Conservation (phyloP, 129 eudicot genomes). For the Arctium minus region DNA sequence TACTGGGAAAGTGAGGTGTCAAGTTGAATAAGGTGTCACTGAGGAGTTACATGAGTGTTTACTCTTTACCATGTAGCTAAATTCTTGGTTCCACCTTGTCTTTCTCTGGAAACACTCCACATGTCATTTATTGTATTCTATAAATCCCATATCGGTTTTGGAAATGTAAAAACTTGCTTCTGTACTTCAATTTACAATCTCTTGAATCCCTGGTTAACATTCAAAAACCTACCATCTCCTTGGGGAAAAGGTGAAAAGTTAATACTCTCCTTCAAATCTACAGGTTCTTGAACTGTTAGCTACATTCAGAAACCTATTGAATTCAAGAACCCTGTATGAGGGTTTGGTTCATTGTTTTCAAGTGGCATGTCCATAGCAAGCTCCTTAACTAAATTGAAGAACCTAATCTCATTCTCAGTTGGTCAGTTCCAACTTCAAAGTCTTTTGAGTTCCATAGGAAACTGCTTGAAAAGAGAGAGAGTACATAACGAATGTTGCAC, state of each 20-base stretch:
- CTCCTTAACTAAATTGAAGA: neutral
- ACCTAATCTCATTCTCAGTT: neutral
- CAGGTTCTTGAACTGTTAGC: neutral
- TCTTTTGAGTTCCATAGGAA: neutral
- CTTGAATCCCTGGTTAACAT: neutral
- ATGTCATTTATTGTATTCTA: neutral
- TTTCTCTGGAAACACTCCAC: neutral
- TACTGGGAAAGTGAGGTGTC: neutral
- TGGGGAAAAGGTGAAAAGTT: neutral
- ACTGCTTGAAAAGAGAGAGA: neutral
- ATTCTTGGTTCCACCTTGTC: neutral
- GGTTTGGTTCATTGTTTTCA: neutral
- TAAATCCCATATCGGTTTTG: neutral
- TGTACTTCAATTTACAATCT: neutral
- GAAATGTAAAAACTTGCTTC: neutral
- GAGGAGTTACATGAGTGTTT: neutral
- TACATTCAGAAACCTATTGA: neutral
- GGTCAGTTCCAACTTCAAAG: neutral
- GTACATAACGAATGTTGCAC: neutral
- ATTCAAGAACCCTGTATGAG: neutral
- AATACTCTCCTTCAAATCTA: neutral
- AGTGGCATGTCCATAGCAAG: neutral
- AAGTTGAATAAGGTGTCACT: neutral
- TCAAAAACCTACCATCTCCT: neutral
- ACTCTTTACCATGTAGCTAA: neutral